These are phyloP conservation scores for Rhizopogon vinicolor DNA, from an alignment of 768 basidiomycete species.

Conservation along the genomic window DNA sequence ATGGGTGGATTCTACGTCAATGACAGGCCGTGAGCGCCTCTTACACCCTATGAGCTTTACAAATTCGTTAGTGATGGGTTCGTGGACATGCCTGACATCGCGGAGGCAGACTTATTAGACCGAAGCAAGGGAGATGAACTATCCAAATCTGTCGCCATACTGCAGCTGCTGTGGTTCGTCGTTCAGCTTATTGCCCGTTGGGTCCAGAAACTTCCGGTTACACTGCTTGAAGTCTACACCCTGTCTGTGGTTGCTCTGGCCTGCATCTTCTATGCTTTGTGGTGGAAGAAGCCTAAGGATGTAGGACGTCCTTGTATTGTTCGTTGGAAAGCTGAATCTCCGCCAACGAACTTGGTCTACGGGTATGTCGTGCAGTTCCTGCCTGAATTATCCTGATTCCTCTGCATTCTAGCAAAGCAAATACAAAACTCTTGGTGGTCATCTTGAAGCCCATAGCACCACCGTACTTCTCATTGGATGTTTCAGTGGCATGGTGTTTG, in stretches of 20 bases:
- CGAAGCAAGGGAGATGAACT: slow-evolving; percentile 28
- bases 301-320: slow-evolving; percentile 9
- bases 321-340: background rate
- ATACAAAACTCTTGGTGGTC: no score
- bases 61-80: background rate
- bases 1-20: no score
- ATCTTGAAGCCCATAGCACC: background rate
- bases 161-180: slow-evolving; percentile 17
- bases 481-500: background rate
- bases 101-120: slow-evolving; percentile 21
- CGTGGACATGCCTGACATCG: background rate
- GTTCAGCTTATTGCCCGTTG: slow-evolving; percentile 19
- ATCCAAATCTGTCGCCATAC: slow-evolving; percentile 23
- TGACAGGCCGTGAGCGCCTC: background rate
- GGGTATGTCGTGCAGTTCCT: no score
- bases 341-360: no score
- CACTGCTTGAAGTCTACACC: slow-evolving; percentile 29
- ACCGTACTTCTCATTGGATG: background rate
- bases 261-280: slow-evolving; percentile 22
- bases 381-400: no score
- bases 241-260: slow-evolving; percentile 26
- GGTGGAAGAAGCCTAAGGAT: slow-evolving; percentile 32
- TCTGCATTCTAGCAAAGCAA: no score
- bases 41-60: background rate
- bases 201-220: slow-evolving; percentile 17